Evolutionary conservation across 2,329 filamentous ascomycete genomes (phyloP).

Genomic region (Beauveria australis): DNA sequence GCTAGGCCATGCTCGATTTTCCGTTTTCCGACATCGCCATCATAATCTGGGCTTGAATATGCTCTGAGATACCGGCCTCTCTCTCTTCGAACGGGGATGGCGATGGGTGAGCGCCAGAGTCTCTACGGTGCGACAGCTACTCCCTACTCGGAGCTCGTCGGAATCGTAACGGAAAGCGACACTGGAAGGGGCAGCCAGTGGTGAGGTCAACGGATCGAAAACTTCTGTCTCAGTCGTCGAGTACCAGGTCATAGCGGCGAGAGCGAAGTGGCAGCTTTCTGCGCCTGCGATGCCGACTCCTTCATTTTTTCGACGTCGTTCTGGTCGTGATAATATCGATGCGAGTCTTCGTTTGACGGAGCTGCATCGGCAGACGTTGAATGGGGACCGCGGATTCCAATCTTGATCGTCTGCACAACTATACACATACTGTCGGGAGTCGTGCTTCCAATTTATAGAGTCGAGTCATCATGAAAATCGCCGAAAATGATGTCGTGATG

Average conservation of each 20-base stretch:
- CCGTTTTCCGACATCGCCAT: constrained; percentile 9
- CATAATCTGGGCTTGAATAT: constrained; percentile 3
- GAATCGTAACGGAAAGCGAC: not conserved
- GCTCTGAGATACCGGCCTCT: not conserved
- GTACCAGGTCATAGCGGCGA: not conserved
- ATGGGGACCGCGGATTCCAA: not conserved
- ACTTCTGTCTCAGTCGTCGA: not conserved
- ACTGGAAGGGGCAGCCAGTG: not conserved
- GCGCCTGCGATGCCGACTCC: not conserved
- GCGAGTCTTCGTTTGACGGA: not conserved
- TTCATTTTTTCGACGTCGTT: not conserved
- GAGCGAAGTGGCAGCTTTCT: not conserved
- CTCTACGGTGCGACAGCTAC: not conserved
- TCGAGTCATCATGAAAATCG: not conserved
- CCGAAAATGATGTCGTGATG: not conserved
- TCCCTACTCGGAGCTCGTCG: not conserved
- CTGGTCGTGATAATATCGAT: not conserved
- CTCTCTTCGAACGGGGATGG: not conserved
- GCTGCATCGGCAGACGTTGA: not conserved
- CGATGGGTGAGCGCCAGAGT: not conserved
- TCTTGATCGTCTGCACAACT: not conserved
- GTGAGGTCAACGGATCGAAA: not conserved
- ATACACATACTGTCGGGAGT: not conserved
- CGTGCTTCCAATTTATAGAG: not conserved
- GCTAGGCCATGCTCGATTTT: constrained; percentile 16